Evolutionary conservation across 2,329 filamentous ascomycete genomes (phyloP).

Genomic region (Capronia coronata): DNA sequence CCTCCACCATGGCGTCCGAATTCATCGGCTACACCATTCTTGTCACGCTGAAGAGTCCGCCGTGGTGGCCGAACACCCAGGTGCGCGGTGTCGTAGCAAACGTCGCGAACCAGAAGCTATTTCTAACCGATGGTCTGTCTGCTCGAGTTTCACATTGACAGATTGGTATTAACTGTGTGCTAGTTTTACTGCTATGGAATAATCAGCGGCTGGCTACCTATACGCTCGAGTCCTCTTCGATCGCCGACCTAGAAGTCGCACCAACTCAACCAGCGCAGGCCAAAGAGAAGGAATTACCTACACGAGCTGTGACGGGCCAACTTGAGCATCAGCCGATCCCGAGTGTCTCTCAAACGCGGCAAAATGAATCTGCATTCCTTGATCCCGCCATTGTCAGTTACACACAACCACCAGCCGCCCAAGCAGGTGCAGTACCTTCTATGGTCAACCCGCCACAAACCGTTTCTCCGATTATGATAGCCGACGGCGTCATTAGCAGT

Average conservation of each 20-base stretch:
- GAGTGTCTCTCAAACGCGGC: conserved; percentile 15
- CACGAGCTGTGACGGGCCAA: conserved; percentile 14
- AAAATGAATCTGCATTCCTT: conserved; percentile 47
- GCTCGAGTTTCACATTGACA: neutral
- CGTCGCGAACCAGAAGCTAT: conserved; percentile 63
- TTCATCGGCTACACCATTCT: conserved; percentile 72
- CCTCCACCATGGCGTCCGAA: conserved; percentile 53
- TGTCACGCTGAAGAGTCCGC: conserved; percentile 62
- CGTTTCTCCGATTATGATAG: conserved; percentile 31
- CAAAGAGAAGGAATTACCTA: conserved; percentile 21
- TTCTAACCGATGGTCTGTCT: conserved; percentile 63
- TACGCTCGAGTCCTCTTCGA: conserved; percentile 52
- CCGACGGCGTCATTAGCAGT: conserved; percentile 28
- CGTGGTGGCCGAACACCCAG: conserved; percentile 44
- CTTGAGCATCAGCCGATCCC: conserved; percentile 4
- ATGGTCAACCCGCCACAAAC: conserved; percentile 20
- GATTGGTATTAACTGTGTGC: conserved; percentile 33
- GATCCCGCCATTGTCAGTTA: conserved; percentile 79
- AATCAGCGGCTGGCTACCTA: conserved; percentile 49
- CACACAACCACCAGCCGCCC: conserved; percentile 33
- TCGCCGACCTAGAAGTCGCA: conserved; percentile 54
- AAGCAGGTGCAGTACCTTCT: conserved; percentile 8
- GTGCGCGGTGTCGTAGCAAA: conserved; percentile 65
- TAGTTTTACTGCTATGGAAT: conserved; percentile 45
- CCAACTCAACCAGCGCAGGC: conserved; percentile 26